Base-by-base conservation (phyloP, 257 asterid species). In the Linderniella brevidens region DNA sequence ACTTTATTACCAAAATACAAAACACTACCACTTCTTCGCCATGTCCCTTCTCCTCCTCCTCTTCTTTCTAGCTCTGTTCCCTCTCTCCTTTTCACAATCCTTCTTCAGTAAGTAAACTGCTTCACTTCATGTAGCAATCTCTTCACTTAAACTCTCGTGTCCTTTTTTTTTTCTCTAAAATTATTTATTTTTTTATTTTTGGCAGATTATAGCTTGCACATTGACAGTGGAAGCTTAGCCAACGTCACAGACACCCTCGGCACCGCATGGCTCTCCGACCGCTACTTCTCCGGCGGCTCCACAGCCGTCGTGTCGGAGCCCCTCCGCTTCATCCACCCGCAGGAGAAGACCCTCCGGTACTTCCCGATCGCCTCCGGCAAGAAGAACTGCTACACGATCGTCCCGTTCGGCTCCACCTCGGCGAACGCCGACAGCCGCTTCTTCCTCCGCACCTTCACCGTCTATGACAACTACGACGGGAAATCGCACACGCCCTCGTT, bases 381-480 rank as follows among this genome's bases (percentile, higher is more conserved):
- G 67, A 81, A 81, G 68, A 90, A 85, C 37, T 90, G 99, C 74
- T 90, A 90, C 63, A 47, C 71, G 29, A 55, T 25, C 32, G 32
- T 90, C 20, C 87, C 95, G 40, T 14, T n/a, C n/a, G n/a, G n/a
- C n/a, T n/a, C 75, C 1, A 19, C 64, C 16, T 8, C 58, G 36
- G 63, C 64, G 47, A 62, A 25, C 11, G n/a, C n/a, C n/a, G 67
- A 56, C 14, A 4, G 35, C 55, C 76, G 81, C 35, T 85, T 69
- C 72, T 53, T 63, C 41, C 73, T 90, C 54, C 87, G 99, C 38
- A 66, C 82, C 0, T 90, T 90, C 68, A 81, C 67, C n/a, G 93
- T 79, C 4, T 90, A 90, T 58, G 96, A 90, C 52, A 90, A 90
- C 53, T 90, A 57, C 71, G 75, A 82, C 52, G 99, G 99, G 5